Evolutionary conservation across 495 filamentous ascomycete genomes (phyloP), one percentile per base, ranked within the genome.

Genomic region (Durotheca rogersii): DNA sequence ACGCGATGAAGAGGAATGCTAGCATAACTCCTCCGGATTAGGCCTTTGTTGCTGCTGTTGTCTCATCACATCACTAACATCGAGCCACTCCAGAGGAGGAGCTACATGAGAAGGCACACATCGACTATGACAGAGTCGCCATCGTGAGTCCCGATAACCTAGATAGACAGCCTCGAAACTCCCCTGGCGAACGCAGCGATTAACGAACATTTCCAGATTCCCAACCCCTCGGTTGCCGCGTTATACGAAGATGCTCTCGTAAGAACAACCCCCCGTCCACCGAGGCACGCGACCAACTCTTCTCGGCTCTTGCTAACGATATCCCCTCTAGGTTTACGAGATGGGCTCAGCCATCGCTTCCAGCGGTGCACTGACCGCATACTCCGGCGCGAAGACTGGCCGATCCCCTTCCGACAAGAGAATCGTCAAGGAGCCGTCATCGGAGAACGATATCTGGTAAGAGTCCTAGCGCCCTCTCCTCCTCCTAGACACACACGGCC

Each of bases 161-260:
- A n/a, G n/a, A n/a, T n/a, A n/a, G n/a, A n/a, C n/a, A n/a, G n/a
- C 20, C 18, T 16, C 17, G 39, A 21, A 19, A 33, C 11, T 41
- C 35, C 18, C 34, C 20, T 18, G 15, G 33, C 38, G 11, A 4
- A 41, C 32, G 31, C 50, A 21, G 46, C n/a, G 30, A 25, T 56
- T 59, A 44, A 50, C 52, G 47, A 57, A 35, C 56, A 4, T 51
- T 32, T 41, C 62, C 61, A 94, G 89, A 88, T 93, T 60, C 85
- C 87, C 73, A 95, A 93, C 72, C 89, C 65, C 81, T 91, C 69
- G 29, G 93, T 96, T 48, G 83, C 94, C 60, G 88, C 93, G 52
- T 81, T 98, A 53, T 97, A 98, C 78, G 93, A 98, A 81, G 93
- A 98, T 86, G 93, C 93, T 46, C 81, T 98, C 38, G 93, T 68